Base-by-base conservation (phyloP, 306 rosid genomes). In the Cotoneaster glaucophyllus region DNA sequence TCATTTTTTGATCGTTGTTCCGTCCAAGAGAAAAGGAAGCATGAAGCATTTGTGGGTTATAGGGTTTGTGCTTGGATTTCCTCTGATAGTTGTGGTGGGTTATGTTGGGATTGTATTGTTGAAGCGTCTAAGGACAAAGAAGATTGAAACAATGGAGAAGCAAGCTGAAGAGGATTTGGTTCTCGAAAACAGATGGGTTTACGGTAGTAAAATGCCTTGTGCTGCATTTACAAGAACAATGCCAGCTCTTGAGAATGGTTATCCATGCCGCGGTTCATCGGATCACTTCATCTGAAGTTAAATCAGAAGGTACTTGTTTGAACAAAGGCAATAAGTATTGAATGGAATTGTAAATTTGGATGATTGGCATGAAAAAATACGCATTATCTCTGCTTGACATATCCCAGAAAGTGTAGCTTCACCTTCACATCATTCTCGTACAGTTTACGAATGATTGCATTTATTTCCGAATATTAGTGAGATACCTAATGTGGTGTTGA, bases 151-250 rank as follows among this genome's bases (percentile, higher is more conserved):
- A 39, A 90, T 85, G 96, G 96, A 85, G 79, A 87, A 85, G 78
- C 89, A 92, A 56, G 87, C 90, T 10, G 84, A 73, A 41, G 96
- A 88, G 70, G 96, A 92, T 79, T 85, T 78, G 84, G 88, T 84
- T 69, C 92, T 95, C 45, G 83, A 86, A 58, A 87, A 89, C 76
- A 86, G 93, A 81, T 94, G 96, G 92, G 84, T 90, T 58, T 85
- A 87, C 29, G 69, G 71, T 45, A 87, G 93, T 78, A 90, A 90
- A 84, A 82, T 94, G 95, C 97, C 98, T 56, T 81, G 85, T 3
- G 98, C 96, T 48, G 62, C 88, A 26, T 93, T 77, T 5, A 90
- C 88, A 69, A 90, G 98, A 88, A 91, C 98, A 45, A 86, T 67
- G 71, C 97, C 97, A 3, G 89, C 81, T 74, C 81, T 89, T 54